Evolutionary conservation across 164 flowering plant genomes (phyloP).

Genomic region (Kalanchoe fedtschenkoi): DNA sequence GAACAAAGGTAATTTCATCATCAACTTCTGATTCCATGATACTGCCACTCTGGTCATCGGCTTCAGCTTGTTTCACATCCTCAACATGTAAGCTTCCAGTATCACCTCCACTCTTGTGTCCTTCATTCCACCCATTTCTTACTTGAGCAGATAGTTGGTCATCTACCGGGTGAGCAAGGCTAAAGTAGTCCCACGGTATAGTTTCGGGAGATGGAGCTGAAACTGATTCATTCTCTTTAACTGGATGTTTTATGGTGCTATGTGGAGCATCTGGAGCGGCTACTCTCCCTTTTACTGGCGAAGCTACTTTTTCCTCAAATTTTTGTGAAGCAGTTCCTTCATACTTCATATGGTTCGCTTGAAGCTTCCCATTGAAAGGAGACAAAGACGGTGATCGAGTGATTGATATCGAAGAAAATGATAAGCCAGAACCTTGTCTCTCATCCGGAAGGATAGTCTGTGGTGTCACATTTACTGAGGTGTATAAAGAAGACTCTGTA

Average conservation of each 20-base stretch:
- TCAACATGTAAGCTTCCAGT: slow-evolving; percentile 11
- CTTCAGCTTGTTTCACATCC: background rate
- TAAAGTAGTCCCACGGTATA: slow-evolving; percentile 90
- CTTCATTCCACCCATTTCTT: slow-evolving; percentile 22
- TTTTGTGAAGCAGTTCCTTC: slow-evolving; percentile 30
- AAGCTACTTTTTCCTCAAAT: slow-evolving; percentile 60
- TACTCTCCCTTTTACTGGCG: slow-evolving; percentile 30
- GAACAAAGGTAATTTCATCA: slow-evolving; percentile 30
- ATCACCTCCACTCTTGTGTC: slow-evolving; percentile 29
- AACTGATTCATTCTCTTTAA: slow-evolving; percentile 28
- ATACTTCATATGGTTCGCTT: slow-evolving; percentile 54
- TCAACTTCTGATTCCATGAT: slow-evolving; percentile 54
- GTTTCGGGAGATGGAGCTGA: slow-evolving; percentile 30
- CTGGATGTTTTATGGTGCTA: slow-evolving; percentile 28
- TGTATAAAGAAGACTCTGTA: slow-evolving; percentile 45
- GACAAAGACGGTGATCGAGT: slow-evolving; percentile 74
- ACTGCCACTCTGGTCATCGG: slow-evolving; percentile 51
- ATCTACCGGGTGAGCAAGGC: slow-evolving; percentile 40
- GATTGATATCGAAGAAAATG: slow-evolving; percentile 50
- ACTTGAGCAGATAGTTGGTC: slow-evolving; percentile 45
- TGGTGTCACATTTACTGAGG: slow-evolving; percentile 63
- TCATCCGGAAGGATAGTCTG: slow-evolving; percentile 56
- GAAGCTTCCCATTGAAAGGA: slow-evolving; percentile 36
- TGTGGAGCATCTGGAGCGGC: slow-evolving; percentile 43
- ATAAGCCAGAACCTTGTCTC: slow-evolving; percentile 52